These are phyloP conservation scores for Aegilops speltoides DNA, from an alignment of 176 grass and related monocot genomes.

Conservation along the genomic window DNA sequence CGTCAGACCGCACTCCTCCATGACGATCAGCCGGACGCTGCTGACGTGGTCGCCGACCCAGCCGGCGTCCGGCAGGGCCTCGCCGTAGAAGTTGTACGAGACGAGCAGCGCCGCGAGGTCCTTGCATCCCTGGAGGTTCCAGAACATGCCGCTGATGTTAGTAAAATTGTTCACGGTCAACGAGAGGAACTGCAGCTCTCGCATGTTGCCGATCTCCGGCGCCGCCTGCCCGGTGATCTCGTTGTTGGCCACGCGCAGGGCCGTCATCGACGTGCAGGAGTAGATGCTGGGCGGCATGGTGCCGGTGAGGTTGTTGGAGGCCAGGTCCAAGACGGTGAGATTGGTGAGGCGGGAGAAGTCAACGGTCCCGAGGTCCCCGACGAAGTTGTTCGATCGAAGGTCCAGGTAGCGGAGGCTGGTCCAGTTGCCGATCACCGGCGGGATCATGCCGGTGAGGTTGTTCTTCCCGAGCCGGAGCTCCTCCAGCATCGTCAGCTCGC, in stretches of 20 bases:
- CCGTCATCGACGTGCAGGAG: slow-evolving; percentile 31
- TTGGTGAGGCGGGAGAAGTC: slow-evolving; percentile 47
- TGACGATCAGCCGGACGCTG: slow-evolving; percentile 29
- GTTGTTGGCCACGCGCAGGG: slow-evolving; percentile 40
- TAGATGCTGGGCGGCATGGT: slow-evolving; percentile 49
- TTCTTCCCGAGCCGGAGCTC: slow-evolving; percentile 20
- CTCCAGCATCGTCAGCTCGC: slow-evolving; percentile 33
- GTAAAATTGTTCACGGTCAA: slow-evolving; percentile 37
- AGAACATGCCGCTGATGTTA: slow-evolving; percentile 52
- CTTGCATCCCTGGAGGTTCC: slow-evolving; percentile 36
- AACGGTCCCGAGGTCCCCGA: slow-evolving; percentile 29
- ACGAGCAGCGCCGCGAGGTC: slow-evolving; percentile 31
- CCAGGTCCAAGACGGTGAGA: slow-evolving; percentile 47
- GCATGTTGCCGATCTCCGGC: slow-evolving; percentile 34
- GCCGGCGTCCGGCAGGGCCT: slow-evolving; percentile 43
- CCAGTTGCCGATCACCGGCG: slow-evolving; percentile 42
- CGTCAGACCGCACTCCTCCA: slow-evolving; percentile 23
- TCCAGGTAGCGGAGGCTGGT: slow-evolving; percentile 27
- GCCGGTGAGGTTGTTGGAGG: slow-evolving; percentile 45
- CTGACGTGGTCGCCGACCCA: slow-evolving; percentile 44
- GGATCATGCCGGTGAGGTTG: slow-evolving; percentile 39
- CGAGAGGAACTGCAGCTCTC: slow-evolving; percentile 33
- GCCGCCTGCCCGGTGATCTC: slow-evolving; percentile 21
- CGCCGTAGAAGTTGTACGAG: slow-evolving; percentile 52
- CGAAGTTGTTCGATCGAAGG: slow-evolving; percentile 42